Evolutionary conservation across 1,284 basidiomycete species (phyloP).

Genomic region (Apiotrichum porosum): DNA sequence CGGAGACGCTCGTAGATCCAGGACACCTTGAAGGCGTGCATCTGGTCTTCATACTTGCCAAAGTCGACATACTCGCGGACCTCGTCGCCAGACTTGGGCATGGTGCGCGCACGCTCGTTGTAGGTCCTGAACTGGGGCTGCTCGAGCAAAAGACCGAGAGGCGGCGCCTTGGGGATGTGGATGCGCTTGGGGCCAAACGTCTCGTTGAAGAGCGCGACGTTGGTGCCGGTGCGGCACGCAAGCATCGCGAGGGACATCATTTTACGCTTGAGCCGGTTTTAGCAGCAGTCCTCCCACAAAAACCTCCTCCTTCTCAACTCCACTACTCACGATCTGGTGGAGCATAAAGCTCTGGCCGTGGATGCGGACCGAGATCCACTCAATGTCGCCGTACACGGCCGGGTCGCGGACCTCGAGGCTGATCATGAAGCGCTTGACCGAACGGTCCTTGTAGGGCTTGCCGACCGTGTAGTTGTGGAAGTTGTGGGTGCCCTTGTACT

Average conservation of each 20-base stretch:
- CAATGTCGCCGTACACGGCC: conserved; percentile 78
- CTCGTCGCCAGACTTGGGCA: conserved; percentile 13
- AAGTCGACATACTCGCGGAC: conserved; percentile 59
- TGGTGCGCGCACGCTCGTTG: conserved; percentile 52
- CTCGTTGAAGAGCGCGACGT: conserved; percentile 62
- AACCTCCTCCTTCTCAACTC: neutral
- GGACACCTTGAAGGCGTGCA: conserved; percentile 74
- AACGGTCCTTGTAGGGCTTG: conserved; percentile 74
- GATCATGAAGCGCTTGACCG: conserved; percentile 79
- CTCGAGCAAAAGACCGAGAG: conserved; percentile 89
- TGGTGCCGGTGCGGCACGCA: conserved; percentile 67
- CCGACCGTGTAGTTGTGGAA: conserved; percentile 97
- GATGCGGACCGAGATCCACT: conserved; percentile 91
- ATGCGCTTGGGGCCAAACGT: conserved; percentile 64
- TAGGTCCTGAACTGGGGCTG: conserved; percentile 67
- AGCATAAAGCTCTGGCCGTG: conserved; percentile 99
- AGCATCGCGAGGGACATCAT: conserved; percentile 90
- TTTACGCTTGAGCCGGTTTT: conserved; percentile 71
- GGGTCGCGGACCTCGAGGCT: conserved; percentile 74
- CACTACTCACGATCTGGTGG: conserved; percentile 64
- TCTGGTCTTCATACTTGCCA: conserved; percentile 58
- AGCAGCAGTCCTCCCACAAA: too few relatives aligned
- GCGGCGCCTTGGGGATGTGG: conserved; percentile 92
- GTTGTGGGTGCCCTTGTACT: conserved; percentile 72
- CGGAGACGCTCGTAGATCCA: conserved; percentile 81